phyloP scores from a whole-genome alignment of 108 stramenopile species.

The Cyclotella choctawhatcheeana region DNA sequence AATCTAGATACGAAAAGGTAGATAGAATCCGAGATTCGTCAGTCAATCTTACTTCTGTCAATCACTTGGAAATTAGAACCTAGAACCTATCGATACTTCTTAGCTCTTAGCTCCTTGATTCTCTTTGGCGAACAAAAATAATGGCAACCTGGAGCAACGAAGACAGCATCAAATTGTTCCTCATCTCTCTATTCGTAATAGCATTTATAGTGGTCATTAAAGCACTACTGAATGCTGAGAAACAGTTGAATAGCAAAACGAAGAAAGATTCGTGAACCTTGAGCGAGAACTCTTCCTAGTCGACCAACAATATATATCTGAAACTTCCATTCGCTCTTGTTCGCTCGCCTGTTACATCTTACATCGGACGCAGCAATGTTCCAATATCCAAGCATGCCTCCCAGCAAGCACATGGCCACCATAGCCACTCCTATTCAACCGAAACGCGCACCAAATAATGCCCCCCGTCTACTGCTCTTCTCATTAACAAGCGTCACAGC shows the following conservation, averaged over 20 bases:
- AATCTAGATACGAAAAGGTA: no score
- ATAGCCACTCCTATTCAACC: no score
- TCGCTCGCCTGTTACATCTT: no score
- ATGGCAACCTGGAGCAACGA: conserved; percentile 29
- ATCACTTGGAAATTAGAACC: background rate
- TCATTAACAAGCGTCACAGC: conserved; percentile 19
- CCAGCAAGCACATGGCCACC: background rate
- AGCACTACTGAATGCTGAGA: conserved; percentile 9
- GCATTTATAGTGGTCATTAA: conserved; percentile 10
- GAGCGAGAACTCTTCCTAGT: no score
- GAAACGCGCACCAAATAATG: background rate
- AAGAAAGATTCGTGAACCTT: background rate
- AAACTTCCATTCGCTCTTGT: no score
- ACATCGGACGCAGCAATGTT: no score
- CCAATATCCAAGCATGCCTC: background rate
- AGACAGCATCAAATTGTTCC: conserved; percentile 24
- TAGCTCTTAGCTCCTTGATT: background rate
- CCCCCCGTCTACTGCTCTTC: conserved; percentile 18
- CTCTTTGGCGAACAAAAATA: background rate
- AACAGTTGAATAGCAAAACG: background rate
- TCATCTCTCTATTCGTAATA: conserved; percentile 15
- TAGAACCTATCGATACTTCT: background rate
- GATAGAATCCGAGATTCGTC: no score
- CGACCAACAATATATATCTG: no score
- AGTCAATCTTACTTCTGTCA: no score